A percentile compares a stretch with the other conserved stretches of the same genome.
Conservation (phyloP, 169 alveolate genomes). For the Eimeria brunetti region DNA sequence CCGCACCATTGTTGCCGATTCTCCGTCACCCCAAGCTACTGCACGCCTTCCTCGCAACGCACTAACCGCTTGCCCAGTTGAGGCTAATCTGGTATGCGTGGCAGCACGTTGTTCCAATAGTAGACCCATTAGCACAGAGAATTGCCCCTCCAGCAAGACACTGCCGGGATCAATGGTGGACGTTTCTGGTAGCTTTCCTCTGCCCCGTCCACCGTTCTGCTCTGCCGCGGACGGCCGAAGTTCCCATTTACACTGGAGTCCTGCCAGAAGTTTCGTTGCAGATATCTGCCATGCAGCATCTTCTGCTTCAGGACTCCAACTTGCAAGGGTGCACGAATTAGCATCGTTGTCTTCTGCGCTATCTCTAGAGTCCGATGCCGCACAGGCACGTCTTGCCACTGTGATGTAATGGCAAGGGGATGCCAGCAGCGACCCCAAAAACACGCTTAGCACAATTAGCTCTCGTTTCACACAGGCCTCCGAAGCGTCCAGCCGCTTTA, state of each 20-base stretch:
- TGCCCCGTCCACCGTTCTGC: not conserved
- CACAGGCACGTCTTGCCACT: not conserved
- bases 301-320: conserved; percentile 47
- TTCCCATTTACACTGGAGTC: not conserved
- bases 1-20: not conserved
- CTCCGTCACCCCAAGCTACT: not conserved
- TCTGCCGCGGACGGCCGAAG: not conserved
- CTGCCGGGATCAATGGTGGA: not conserved
- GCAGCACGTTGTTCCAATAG: conserved; percentile 47
- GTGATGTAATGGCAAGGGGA: conserved; percentile 50
- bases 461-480: conserved; percentile 10
- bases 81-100: conserved; percentile 4
- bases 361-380: not conserved
- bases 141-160: conserved; percentile 21
- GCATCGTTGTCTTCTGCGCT: not conserved
- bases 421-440: conserved; percentile 61
- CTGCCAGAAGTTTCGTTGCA: conserved; percentile 16
- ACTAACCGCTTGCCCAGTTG: not conserved
- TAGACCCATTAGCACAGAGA: conserved; percentile 10
- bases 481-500: not conserved
- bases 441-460: conserved; percentile 46
- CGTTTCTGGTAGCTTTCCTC: not conserved
- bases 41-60: not conserved
- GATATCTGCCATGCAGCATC: conserved; percentile 22
- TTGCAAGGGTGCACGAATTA: conserved; percentile 11